Conservation (phyloP, 2,329 filamentous ascomycete species). For the Aureobasidium vineae region DNA sequence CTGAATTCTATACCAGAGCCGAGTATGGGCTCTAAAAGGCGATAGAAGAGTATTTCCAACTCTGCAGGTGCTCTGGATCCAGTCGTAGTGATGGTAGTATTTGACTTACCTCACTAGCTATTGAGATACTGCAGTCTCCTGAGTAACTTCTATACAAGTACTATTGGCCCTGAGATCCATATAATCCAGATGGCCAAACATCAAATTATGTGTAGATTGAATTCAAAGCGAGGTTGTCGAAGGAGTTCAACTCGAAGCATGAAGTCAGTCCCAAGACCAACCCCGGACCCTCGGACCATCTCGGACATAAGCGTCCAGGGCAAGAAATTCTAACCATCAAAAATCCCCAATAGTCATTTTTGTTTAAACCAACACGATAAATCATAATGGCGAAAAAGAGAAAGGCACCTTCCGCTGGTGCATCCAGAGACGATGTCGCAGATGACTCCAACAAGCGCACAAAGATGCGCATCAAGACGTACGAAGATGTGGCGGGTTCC, state of each 20-base stretch:
- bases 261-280: neutral
- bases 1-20: neutral
- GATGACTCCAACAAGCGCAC: constrained; percentile 41
- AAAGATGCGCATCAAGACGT: constrained; percentile 60
- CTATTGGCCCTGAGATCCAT: too few relatives aligned
- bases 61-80: neutral
- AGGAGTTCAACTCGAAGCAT: neutral
- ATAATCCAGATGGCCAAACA: too few relatives aligned
- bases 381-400: constrained; percentile 31
- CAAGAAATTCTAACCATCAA: constrained; percentile 21
- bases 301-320: neutral
- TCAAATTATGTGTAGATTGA: neutral
- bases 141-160: too few relatives aligned
- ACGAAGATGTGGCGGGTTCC: constrained; percentile 85
- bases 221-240: neutral
- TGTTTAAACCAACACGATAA: neutral
- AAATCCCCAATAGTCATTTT: neutral
- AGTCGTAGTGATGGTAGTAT: neutral
- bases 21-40: neutral
- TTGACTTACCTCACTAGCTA: neutral
- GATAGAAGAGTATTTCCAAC: neutral
- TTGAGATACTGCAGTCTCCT: too few relatives aligned
- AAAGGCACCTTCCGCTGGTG: constrained; percentile 27
- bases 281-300: constrained; percentile 3
- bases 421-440: neutral